Percentiles rank a stretch among this genome's conserved stretches.
These are phyloP conservation scores for Saraca asoca DNA, from an alignment of 331 rosid genomes.

Conservation along the genomic window DNA sequence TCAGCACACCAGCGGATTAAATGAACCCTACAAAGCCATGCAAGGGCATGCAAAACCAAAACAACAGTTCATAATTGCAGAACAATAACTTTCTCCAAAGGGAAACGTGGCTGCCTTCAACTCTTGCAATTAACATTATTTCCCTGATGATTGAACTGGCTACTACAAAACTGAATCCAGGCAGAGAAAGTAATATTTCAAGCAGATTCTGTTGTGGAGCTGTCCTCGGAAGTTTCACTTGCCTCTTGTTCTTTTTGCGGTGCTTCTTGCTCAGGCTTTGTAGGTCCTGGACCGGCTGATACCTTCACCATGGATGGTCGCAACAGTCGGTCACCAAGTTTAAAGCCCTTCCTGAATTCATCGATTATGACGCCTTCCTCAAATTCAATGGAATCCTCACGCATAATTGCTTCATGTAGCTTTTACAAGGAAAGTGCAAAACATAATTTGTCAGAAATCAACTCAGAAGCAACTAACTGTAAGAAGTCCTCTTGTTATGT, in stretches of 20 bases:
- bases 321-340: slow-evolving; percentile 82
- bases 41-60: slow-evolving; percentile 26
- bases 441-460: slow-evolving; percentile 33
- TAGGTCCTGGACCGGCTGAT: slow-evolving; percentile 97
- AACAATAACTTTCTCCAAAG: slow-evolving; percentile 18
- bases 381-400: slow-evolving; percentile 74
- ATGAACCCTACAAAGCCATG: slow-evolving; percentile 29
- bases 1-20: slow-evolving; percentile 22
- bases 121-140: slow-evolving; percentile 27
- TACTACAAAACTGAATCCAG: slow-evolving; percentile 40
- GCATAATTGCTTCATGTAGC: slow-evolving; percentile 98
- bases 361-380: slow-evolving; percentile 76
- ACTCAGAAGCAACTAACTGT: slow-evolving; percentile 30
- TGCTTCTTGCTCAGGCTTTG: slow-evolving; percentile 56
- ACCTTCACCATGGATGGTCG: slow-evolving; percentile 98
- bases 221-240: slow-evolving; percentile 38
- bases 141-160: slow-evolving; percentile 33
- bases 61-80: slow-evolving; percentile 38
- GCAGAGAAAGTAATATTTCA: slow-evolving; percentile 40
- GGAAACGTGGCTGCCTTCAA: slow-evolving; percentile 34
- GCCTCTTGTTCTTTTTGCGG: slow-evolving; percentile 46
- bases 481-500: neutral
- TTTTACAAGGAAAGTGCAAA: slow-evolving; percentile 45
- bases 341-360: slow-evolving; percentile 89
- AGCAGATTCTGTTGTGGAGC: slow-evolving; percentile 49